Conservation (phyloP, 495 filamentous ascomycete genomes). For the Penicillium coprophilum region DNA sequence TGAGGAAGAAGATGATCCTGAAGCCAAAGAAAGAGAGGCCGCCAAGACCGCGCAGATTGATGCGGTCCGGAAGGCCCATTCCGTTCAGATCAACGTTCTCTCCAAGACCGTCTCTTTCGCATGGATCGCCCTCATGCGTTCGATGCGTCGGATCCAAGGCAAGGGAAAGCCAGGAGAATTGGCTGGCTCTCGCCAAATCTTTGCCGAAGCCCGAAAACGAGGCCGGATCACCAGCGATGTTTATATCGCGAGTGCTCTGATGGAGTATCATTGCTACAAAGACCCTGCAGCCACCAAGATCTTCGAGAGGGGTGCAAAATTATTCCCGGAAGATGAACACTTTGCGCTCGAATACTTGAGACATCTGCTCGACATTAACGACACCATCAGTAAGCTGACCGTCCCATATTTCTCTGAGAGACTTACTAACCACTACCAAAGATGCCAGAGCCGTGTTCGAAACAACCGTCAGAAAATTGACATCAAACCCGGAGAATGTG, state of each 20-base stretch:
- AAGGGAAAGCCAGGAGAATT: slow-evolving; percentile 73
- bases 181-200: slow-evolving; percentile 79
- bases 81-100: slow-evolving; percentile 67
- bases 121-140: slow-evolving; percentile 92
- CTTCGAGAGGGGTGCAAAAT: slow-evolving; percentile 86
- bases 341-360: slow-evolving; percentile 95
- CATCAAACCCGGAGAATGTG: slow-evolving; percentile 66
- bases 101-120: slow-evolving; percentile 80
- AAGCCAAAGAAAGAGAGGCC: slow-evolving; percentile 53
- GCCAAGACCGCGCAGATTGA: slow-evolving; percentile 65
- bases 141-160: slow-evolving; percentile 91
- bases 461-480: slow-evolving; percentile 77
- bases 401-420: neutral
- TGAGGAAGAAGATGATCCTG: slow-evolving; percentile 66
- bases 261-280: slow-evolving; percentile 95
- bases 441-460: slow-evolving; percentile 95
- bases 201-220: slow-evolving; percentile 78
- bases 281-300: slow-evolving; percentile 89
- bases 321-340: slow-evolving; percentile 88
- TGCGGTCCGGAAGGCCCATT: slow-evolving; percentile 66
- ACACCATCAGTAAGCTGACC: slow-evolving; percentile 78
- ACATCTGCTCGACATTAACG: slow-evolving; percentile 85
- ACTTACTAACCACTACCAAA: slow-evolving; percentile 39
- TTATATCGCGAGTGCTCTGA: slow-evolving; percentile 85
- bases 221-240: slow-evolving; percentile 90